Evolutionary conservation across 2,329 filamentous ascomycete species (phyloP), one percentile per base, ranked within the genome.

Genomic region (Ophiostoma sp.): DNA sequence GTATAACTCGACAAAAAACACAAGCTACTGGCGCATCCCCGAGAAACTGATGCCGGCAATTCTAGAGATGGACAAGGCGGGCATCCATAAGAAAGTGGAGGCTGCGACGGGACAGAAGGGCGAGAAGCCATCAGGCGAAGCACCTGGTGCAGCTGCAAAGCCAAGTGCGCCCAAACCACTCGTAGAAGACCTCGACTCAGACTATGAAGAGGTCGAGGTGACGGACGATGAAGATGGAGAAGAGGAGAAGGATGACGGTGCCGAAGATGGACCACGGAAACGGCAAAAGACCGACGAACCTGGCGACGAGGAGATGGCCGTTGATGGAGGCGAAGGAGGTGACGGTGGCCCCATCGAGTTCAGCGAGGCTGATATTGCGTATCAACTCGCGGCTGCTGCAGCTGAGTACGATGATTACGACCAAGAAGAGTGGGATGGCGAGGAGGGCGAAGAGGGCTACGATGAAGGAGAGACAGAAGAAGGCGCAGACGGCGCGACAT

Each of bases 1-100:
- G 2, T 93, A 97, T 84, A 97, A 99, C 77, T 89, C 91, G 0
- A 87, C 88, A 71, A 97, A 95, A 76, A 93, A 95, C 50, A 88
- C 94, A 77, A 98, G 95, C 81, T 94, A 94, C 81, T 99, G 97
- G 96, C 94, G 94, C 78, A 96, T 98, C 78, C 96, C 96, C 0
- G 89, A 93, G 72, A 91, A 96, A 80, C 86, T 99, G 48, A 91
- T 95, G 87, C 90, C 92, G 74, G 94, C 90, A 17, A 93, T 96
- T 71, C 77, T 91, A 69, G 87, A 90, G 75, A 84, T 93, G 72
- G 94, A 97, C 81, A 89, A 92, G 80, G 90, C 91, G 76, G 88
- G 89, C 74, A 91, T 91, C 82, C 84, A 89, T 83, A 82, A 87
- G 78, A 88, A 90, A 50, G 50, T 57, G 19, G 22, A 28, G 25